A percentile compares a stretch with the other conserved stretches of the same genome.
Conservation (phyloP, 1,284 basidiomycete species). For the Cystobasidiaceae sp. region DNA sequence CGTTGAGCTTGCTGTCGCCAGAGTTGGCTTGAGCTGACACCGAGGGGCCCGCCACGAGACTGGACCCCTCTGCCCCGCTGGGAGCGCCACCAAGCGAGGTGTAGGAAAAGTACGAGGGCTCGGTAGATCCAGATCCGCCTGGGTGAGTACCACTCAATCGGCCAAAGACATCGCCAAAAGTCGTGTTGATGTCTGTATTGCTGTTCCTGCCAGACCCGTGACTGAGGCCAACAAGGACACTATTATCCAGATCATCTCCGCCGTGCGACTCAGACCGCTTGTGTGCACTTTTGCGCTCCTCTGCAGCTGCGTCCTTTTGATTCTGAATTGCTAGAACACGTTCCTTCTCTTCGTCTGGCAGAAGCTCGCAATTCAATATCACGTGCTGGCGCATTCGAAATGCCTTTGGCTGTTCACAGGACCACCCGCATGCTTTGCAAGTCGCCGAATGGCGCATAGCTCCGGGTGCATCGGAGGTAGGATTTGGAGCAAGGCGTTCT, state of each 20-base stretch:
- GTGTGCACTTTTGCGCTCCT: constrained; percentile 9
- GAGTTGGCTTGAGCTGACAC: no score
- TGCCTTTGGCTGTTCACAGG: constrained; percentile 43
- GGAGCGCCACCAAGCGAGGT: not conserved
- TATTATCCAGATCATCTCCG: not conserved
- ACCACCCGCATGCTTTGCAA: constrained; percentile 39
- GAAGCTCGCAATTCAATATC: constrained; percentile 32
- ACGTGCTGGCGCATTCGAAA: constrained; percentile 43
- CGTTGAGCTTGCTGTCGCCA: not conserved
- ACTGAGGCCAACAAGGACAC: not conserved
- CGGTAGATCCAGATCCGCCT: not conserved
- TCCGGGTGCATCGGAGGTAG: constrained; percentile 9
- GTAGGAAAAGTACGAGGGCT: not conserved
- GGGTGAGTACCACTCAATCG: not conserved
- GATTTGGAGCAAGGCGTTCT: constrained; percentile 4
- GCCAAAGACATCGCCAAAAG: constrained; percentile 7
- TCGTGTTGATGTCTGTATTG: not conserved
- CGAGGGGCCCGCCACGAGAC: no score
- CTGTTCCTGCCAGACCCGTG: not conserved
- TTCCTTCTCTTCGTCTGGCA: constrained; percentile 32
- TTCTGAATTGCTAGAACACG: constrained; percentile 15
- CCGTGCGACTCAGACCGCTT: not conserved
- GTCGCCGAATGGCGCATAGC: not conserved
- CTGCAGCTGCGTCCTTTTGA: constrained; percentile 6
- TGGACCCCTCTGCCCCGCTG: not conserved